These are phyloP conservation scores for Colletotrichum australisinense DNA, from an alignment of 2,329 filamentous ascomycete genomes.

Conservation along the genomic window DNA sequence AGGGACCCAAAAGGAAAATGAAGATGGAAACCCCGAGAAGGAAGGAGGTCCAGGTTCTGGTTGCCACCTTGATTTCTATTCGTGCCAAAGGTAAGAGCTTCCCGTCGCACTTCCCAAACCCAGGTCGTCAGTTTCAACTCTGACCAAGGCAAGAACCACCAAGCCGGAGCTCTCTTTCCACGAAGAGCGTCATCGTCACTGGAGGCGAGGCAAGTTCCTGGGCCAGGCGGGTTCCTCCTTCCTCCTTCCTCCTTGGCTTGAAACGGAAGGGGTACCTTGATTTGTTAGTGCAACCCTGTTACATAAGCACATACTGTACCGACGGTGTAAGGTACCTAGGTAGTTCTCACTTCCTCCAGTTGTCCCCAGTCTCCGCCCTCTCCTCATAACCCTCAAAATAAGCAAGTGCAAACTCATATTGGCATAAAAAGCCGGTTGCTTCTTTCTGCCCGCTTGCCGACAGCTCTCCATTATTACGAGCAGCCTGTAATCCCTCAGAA, in stretches of 20 bases:
- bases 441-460: not conserved
- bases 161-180: slow-evolving; percentile 13
- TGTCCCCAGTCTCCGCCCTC: not conserved
- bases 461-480: slow-evolving; percentile 29
- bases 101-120: too few species aligned
- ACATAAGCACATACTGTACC: not conserved
- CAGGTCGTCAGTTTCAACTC: not conserved
- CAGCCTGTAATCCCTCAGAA: slow-evolving; percentile 24
- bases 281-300: not conserved
- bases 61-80: not conserved
- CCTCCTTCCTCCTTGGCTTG: slow-evolving; percentile 4
- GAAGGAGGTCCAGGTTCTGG: not conserved
- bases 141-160: not conserved
- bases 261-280: not conserved
- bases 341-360: not conserved
- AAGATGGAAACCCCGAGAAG: not conserved
- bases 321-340: too few species aligned
- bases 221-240: not conserved
- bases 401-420: not conserved
- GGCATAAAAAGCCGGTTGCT: not conserved
- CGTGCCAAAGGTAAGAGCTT: too few species aligned
- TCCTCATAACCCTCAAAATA: not conserved
- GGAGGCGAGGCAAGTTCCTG: slow-evolving; percentile 21
- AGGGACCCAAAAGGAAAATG: not conserved
- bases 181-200: slow-evolving; percentile 29